Base-by-base conservation (phyloP, 345 rosid genomes). In the Rhodomyrtus tomentosa region DNA sequence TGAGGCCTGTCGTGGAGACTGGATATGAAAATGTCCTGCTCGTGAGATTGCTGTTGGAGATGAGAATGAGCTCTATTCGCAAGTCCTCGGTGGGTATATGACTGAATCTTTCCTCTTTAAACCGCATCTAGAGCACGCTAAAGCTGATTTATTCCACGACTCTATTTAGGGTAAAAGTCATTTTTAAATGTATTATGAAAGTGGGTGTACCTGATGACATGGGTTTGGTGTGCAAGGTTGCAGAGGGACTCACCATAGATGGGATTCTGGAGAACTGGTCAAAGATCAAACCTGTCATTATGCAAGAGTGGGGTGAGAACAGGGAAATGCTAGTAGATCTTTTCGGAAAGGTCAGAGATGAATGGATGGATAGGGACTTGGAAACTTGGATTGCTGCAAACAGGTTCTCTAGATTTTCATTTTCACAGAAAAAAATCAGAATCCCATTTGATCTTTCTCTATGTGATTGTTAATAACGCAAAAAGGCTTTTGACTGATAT, bases 1-100 rank as follows among this genome's bases (percentile, higher is more conserved):
- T 96, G 80, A 91, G 98, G 82, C 98, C 98, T n/a, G 97, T 96
- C 82, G 97, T 96, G 84, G 99, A 95, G 91, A 96, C 98, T 84
- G 98, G 98, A 50, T 96, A 95, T 76, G 99, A 96, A 58, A 95
- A 91, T 90, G 50, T 95, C 85, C 88, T 96, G 45, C 98, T 95
- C 40, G 98, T 93, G 82, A 90, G 99, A 82, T 56, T 96, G 85
- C 90, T 96, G 80, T 58, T 94, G 89, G 99, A 96, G 93, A 91
- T 84, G 81, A 92, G 90, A 91, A 81, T 93, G 36, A 95, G 93
- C 50, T 91, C 94, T 51, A 90, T 93, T 84, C 85, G 94, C n/a
- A 95, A 92, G 87, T 94, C 99, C 38, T 91, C 93, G 85, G 98
- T 95, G 88, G 85, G 96, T 74, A 82, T 68, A 24, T 32, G 21